phyloP scores from a whole-genome alignment of 352 stramenopile genomes.

The Globisporangium acanthophoron region DNA sequence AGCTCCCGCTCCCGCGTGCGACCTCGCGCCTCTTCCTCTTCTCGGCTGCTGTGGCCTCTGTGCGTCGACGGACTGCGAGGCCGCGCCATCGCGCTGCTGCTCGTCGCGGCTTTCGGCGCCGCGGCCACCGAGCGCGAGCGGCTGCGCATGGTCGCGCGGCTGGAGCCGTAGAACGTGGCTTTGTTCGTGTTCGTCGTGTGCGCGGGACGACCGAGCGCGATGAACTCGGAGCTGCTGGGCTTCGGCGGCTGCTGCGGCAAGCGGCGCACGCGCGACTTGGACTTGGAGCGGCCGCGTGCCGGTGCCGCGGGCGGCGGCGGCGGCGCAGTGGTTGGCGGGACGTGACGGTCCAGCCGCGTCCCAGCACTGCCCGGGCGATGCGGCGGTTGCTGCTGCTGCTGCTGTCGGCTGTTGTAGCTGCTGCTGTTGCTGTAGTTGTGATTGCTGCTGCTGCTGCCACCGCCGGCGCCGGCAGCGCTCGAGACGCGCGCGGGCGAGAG shows the following conservation, averaged over 20 bases:
- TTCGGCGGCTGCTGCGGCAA: conserved; percentile 16
- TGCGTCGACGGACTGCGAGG: not conserved
- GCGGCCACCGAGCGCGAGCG: conserved; percentile 23
- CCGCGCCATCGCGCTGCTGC: not conserved
- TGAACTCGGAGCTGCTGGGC: conserved; percentile 32
- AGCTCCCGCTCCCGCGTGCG: conserved; percentile 3
- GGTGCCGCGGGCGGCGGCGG: conserved; percentile 12
- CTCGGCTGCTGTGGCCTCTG: not conserved
- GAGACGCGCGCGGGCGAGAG: conserved; percentile 21
- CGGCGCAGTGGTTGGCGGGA: not conserved
- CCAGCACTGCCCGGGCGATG: not conserved
- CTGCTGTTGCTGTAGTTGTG: not conserved
- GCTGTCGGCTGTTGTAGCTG: not conserved
- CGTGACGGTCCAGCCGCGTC: not conserved
- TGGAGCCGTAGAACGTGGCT: conserved; percentile 17
- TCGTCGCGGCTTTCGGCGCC: not conserved
- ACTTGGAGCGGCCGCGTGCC: conserved; percentile 53
- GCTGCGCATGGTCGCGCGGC: conserved; percentile 7
- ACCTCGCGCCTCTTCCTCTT: not conserved
- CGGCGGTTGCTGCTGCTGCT: conserved; percentile 1
- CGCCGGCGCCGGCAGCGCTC: not conserved
- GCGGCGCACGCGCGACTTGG: conserved; percentile 40
- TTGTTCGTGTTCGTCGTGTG: conserved; percentile 18
- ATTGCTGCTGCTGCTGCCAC: not conserved
- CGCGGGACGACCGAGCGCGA: conserved; percentile 35